Base-by-base conservation (phyloP, 495 filamentous ascomycete species). In the Trichoderma asperelloides region DNA sequence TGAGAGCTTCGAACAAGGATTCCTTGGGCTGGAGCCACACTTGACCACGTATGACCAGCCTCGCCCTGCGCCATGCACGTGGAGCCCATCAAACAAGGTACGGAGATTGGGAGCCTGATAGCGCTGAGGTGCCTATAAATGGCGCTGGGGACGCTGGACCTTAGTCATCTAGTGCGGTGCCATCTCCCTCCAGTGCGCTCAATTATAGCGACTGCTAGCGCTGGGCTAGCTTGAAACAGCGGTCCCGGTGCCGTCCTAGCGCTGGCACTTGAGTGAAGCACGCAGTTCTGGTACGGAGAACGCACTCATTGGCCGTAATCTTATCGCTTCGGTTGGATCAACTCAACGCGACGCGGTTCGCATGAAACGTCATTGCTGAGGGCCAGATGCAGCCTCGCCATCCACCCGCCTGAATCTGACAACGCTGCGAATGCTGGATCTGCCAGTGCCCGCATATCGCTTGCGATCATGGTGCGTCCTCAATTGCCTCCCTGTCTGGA, bases 21-120 rank as follows among this genome's bases (percentile, higher is more conserved):
- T 15, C 55, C 2, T 18, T 57, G 49, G 49, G 23, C 49, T 12
- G 49, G 49, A 21, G 49, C 43, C 43, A 47, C 21, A 57, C 49
- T 47, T 60, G 55, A 60, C 55, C 55, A 60, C 55, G 55, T 60
- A 60, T 60, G 55, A 60, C 55, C 55, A 30, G 55, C 55, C 55
- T 60, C 25, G 23, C 43, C 43, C 55, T 28, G 55, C 55, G 25
- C 55, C 55, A n/a, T 60, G 55, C 55, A 60, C 55, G 55, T 60
- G 49, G 49, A 21, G 49, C 49, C 47, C 47, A 51, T 51, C 18
- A 21, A 51, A 18, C 18, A 21, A 51, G n/a, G 18, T 21, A 51
- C 47, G 21, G 47, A 21, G n/a, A 51, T 21, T 18, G 47, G 47
- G 16, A 18, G 41, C 41, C 41, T 12, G 41, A 45, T 45, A 45